These are phyloP conservation scores for Gossypium anomalum DNA, from an alignment of 345 rosid genomes.

Conservation along the genomic window DNA sequence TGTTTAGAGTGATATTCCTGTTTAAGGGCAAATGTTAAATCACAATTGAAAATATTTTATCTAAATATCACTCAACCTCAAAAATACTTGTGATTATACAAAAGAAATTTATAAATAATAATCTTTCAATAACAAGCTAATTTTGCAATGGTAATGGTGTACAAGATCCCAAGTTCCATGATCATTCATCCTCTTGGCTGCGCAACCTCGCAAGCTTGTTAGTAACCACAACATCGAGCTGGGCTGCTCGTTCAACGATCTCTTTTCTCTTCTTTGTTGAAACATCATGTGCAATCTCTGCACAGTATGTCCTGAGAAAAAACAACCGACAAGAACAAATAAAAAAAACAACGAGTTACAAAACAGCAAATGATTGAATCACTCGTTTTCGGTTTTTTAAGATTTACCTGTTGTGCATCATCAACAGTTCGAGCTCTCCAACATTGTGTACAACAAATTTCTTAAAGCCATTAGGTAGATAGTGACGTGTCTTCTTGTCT, in stretches of 20 bases:
- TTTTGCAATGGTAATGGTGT: too few relatives aligned
- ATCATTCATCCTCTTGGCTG: constrained; percentile 78
- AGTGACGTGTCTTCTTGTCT: constrained; percentile 78
- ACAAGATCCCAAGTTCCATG: background rate
- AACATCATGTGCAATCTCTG: constrained; percentile 77
- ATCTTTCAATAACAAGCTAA: too few relatives aligned
- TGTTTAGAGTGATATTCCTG: too few relatives aligned
- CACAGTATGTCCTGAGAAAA: constrained; percentile 57
- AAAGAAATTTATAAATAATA: too few relatives aligned
- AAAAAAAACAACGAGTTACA: background rate
- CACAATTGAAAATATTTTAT: too few relatives aligned
- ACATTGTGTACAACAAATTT: constrained; percentile 75
- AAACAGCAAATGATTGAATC: background rate
- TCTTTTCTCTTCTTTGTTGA: constrained; percentile 78
- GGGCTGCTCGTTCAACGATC: constrained; percentile 75
- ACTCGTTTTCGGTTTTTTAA: too few relatives aligned
- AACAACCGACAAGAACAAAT: background rate
- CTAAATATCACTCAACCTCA: too few relatives aligned
- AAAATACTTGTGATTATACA: too few relatives aligned
- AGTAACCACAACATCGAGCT: constrained; percentile 66
- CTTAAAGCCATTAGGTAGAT: constrained; percentile 84
- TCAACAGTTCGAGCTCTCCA: constrained; percentile 66
- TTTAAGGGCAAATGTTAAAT: too few relatives aligned
- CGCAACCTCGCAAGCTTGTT: constrained; percentile 75
- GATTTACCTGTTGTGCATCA: constrained; percentile 87